A percentile compares a stretch with the other conserved stretches of the same genome.
These are phyloP conservation scores for Russula sp. DNA, from an alignment of 768 basidiomycete genomes.

Conservation along the genomic window DNA sequence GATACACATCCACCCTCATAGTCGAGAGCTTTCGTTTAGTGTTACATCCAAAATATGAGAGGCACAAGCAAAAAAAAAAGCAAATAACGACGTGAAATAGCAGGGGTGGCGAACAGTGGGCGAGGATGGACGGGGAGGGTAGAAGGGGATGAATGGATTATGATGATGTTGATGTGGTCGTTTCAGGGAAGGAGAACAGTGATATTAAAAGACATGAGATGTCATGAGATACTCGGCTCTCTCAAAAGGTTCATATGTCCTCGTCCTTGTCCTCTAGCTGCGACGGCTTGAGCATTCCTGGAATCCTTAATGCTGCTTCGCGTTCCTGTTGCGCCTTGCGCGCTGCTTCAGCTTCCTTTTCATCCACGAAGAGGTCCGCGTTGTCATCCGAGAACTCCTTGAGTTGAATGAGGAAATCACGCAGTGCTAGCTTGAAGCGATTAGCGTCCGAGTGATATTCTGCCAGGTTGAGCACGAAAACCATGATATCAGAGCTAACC, in stretches of 20 bases:
- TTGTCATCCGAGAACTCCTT: conserved; percentile 98
- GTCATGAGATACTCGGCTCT: conserved; percentile 13
- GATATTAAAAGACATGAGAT: conserved; percentile 14
- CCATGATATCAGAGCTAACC: conserved; percentile 57
- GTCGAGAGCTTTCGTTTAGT: conserved; percentile 15
- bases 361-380: conserved; percentile 85
- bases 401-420: conserved; percentile 96
- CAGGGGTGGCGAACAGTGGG: conserved; percentile 4
- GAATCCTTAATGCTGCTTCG: conserved; percentile 85
- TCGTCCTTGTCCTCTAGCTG: conserved; percentile 93
- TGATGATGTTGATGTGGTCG: conserved; percentile 14
- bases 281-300: conserved; percentile 96
- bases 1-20: conserved; percentile 23
- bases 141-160: conserved; percentile 8
- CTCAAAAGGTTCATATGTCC: conserved; percentile 47
- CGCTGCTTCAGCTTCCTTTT: conserved; percentile 83
- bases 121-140: neutral
- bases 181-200: conserved; percentile 12
- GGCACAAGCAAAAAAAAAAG: conserved; percentile 17
- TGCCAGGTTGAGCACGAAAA: conserved; percentile 59
- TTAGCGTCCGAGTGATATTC: conserved; percentile 75
- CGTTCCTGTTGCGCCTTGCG: conserved; percentile 76
- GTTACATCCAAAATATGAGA: conserved; percentile 20
- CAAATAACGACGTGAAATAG: conserved; percentile 20
- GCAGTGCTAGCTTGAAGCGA: conserved; percentile 88